phyloP scores from a whole-genome alignment of 257 asterid species.

The Gentiana macrophylla region DNA sequence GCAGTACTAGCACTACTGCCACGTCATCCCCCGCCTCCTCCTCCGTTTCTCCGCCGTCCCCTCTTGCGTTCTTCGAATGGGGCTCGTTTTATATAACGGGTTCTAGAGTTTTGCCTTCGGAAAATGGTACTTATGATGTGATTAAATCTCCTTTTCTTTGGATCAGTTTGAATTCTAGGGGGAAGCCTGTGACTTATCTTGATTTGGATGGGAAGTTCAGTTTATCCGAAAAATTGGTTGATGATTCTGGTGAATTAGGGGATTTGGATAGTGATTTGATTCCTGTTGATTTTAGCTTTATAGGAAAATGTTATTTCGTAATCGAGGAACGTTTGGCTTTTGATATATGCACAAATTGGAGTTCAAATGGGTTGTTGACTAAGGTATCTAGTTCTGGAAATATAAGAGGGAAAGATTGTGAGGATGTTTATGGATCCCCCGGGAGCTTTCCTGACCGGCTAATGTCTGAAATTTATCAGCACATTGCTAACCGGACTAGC shows the following conservation, averaged over 20 bases:
- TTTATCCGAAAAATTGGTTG: conserved; percentile 28
- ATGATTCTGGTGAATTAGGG: conserved; percentile 23
- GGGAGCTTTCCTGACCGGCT: conserved; percentile 45
- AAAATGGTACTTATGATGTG: conserved; percentile 40
- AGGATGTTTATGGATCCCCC: conserved; percentile 52
- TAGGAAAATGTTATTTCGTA: conserved; percentile 50
- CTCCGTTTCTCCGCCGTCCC: conserved; percentile 3
- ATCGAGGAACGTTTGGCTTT: conserved; percentile 51
- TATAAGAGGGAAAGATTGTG: conserved; percentile 42
- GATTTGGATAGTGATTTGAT: conserved; percentile 34
- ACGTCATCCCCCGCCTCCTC: conserved; percentile 14
- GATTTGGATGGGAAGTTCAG: conserved; percentile 53
- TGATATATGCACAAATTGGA: conserved; percentile 24
- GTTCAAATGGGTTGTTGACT: conserved; percentile 10
- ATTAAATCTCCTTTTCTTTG: conserved; percentile 49
- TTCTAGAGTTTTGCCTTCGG: conserved; percentile 52
- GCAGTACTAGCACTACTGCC: background rate
- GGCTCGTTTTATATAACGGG: conserved; percentile 63
- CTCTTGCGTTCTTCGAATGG: conserved; percentile 75
- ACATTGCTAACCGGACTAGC: conserved; percentile 65
- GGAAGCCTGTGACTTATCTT: conserved; percentile 49
- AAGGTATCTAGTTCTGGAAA: conserved; percentile 27
- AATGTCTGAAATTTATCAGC: conserved; percentile 75
- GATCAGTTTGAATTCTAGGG: conserved; percentile 50
- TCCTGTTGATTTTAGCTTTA: conserved; percentile 55